Conservation (phyloP, 1,139 yeast genomes). For the Wickerhamomyces sp. region DNA sequence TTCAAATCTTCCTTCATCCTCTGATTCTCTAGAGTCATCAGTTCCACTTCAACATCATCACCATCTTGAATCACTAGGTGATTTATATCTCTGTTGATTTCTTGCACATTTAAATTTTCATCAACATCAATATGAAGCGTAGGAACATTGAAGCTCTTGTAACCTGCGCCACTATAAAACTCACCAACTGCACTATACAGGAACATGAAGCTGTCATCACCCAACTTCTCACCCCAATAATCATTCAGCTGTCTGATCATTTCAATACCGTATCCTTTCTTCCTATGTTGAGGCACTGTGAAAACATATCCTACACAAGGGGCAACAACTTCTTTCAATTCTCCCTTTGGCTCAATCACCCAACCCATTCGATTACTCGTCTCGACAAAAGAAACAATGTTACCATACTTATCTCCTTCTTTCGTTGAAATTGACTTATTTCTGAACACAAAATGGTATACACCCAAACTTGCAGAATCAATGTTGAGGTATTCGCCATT, state of each 20-base stretch:
- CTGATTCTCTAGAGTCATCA: conserved; percentile 27
- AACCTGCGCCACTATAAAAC: conserved; percentile 57
- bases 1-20: conserved; percentile 24
- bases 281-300: conserved; percentile 52
- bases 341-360: conserved; percentile 22
- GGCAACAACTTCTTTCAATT: conserved; percentile 31
- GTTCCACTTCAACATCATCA: conserved; percentile 22
- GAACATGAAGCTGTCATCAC: conserved; percentile 12
- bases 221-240: conserved; percentile 31
- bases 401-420: conserved; percentile 17
- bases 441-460: conserved; percentile 30
- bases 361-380: conserved; percentile 39
- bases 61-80: conserved; percentile 7
- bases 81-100: conserved; percentile 5
- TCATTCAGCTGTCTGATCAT: conserved; percentile 42
- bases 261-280: conserved; percentile 57
- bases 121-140: conserved; percentile 20
- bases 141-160: conserved; percentile 45
- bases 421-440: conserved; percentile 24
- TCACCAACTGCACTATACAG: conserved; percentile 69
- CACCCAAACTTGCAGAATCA: background rate
- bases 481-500: no score
- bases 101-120: background rate
- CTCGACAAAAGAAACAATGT: conserved; percentile 42
- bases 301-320: conserved; percentile 64